Conservation (phyloP, 768 basidiomycete species). For the Mycena amicta region DNA sequence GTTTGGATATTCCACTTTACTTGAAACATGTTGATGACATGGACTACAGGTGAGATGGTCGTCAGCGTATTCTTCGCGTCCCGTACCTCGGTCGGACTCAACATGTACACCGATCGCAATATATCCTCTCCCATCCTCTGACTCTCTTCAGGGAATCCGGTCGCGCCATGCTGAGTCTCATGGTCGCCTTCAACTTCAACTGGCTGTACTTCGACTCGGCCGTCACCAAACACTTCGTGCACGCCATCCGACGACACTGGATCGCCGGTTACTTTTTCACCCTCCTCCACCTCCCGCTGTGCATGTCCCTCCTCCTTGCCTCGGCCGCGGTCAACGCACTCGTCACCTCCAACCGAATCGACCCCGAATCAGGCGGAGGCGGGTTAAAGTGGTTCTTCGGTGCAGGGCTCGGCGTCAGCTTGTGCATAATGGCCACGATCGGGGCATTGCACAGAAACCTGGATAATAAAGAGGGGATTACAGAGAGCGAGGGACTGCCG, state of each 20-base stretch:
- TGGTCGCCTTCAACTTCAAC: conserved; percentile 25
- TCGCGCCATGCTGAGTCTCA: conserved; percentile 18
- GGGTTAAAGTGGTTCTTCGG: conserved; percentile 22
- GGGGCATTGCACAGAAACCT: conserved; percentile 19
- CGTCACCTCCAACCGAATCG: conserved; percentile 7
- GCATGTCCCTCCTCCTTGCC: conserved; percentile 22
- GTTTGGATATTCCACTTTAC: conserved; percentile 2
- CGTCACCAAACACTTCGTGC: conserved; percentile 19
- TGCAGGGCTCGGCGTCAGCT: conserved; percentile 16
- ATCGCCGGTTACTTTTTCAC: conserved; percentile 19
- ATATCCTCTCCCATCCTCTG: neutral
- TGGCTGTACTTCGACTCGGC: conserved; percentile 24
- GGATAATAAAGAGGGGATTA: conserved; percentile 11
- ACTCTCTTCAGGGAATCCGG: conserved; percentile 18
- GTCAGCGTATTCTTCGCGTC: conserved; percentile 19
- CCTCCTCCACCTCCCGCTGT: conserved; percentile 21
- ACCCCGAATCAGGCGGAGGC: conserved; percentile 5
- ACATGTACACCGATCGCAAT: conserved; percentile 5
- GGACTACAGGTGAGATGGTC: conserved; percentile 23
- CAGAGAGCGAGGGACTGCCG: neutral
- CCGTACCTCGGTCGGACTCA: conserved; percentile 10
- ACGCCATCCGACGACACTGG: conserved; percentile 26
- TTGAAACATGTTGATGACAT: neutral
- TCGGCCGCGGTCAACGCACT: conserved; percentile 20
- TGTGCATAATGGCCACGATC: conserved; percentile 20